A percentile compares a stretch with the other conserved stretches of the same genome.
Conservation (phyloP, 2,329 filamentous ascomycete genomes). For the Taxawa tesnikishii region DNA sequence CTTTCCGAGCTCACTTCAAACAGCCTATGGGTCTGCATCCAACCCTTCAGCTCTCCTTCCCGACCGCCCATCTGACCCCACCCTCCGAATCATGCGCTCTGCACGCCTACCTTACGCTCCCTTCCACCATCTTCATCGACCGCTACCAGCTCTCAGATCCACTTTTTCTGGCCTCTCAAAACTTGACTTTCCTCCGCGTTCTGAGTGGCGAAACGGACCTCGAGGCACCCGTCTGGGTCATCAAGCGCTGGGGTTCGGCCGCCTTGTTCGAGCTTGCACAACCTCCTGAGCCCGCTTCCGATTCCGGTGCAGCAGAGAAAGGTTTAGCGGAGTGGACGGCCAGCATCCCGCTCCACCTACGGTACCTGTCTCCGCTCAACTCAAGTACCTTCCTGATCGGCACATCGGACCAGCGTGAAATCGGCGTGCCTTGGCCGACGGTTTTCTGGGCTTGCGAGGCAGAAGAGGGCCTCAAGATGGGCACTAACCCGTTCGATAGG, state of each 20-base stretch:
- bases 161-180: slow-evolving; percentile 70
- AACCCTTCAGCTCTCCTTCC: slow-evolving; percentile 56
- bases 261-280: slow-evolving; percentile 62
- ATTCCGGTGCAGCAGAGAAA: slow-evolving; percentile 1
- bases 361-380: slow-evolving; percentile 67
- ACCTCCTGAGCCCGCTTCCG: slow-evolving; percentile 23
- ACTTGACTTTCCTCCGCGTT: slow-evolving; percentile 55
- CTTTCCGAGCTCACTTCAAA: slow-evolving; percentile 54
- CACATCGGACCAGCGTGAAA: slow-evolving; percentile 15
- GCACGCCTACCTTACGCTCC: slow-evolving; percentile 73
- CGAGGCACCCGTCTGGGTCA: slow-evolving; percentile 76
- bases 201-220: slow-evolving; percentile 72
- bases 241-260: slow-evolving; percentile 65
- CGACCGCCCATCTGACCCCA: slow-evolving; percentile 36
- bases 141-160: slow-evolving; percentile 69
- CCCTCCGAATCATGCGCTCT: slow-evolving; percentile 50
- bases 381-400: not conserved
- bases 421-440: slow-evolving; percentile 64
- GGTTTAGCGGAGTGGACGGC: slow-evolving; percentile 48
- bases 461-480: slow-evolving; percentile 53
- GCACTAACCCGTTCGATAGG: slow-evolving; percentile 73
- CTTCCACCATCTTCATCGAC: slow-evolving; percentile 72
- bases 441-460: slow-evolving; percentile 85
- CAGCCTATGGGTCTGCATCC: slow-evolving; percentile 73
- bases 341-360: slow-evolving; percentile 70